phyloP scores from a whole-genome alignment of 805 yeast species.

The Nakazawaea populi region DNA sequence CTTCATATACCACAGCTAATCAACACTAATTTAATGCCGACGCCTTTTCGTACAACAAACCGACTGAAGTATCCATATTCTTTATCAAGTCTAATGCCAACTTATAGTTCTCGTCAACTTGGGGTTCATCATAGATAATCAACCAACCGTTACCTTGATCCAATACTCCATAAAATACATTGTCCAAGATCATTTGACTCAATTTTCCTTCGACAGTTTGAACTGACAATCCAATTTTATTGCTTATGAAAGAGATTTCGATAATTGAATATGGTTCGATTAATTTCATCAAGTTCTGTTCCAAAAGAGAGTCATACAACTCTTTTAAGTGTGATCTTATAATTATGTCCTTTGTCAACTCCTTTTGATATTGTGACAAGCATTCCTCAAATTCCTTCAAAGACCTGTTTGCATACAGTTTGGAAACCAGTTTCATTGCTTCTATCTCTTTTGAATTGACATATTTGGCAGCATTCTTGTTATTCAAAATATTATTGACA shows the following conservation, averaged over 20 bases:
- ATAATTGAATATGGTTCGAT: conserved; percentile 95
- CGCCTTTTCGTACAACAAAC: conserved; percentile 89
- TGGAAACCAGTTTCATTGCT: conserved; percentile 91
- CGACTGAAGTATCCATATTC: conserved; percentile 84
- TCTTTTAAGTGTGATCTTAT: conserved; percentile 90
- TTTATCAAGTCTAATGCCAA: conserved; percentile 82
- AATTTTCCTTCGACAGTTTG: conserved; percentile 91
- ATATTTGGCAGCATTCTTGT: conserved; percentile 43
- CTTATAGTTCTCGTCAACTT: conserved; percentile 82
- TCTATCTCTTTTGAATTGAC: conserved; percentile 77
- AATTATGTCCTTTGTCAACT: conserved; percentile 79
- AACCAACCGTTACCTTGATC: conserved; percentile 99
- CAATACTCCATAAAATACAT: conserved; percentile 90
- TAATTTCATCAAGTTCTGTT: conserved; percentile 88
- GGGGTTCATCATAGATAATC: conserved; percentile 83
- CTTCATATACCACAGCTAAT: not conserved
- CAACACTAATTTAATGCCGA: conserved; percentile 55
- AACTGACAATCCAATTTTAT: conserved; percentile 79
- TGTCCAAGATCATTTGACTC: conserved; percentile 94
- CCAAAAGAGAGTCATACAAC: conserved; percentile 85
- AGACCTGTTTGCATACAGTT: conserved; percentile 85
- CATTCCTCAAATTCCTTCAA: conserved; percentile 88
- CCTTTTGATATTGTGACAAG: conserved; percentile 60
- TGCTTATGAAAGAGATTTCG: conserved; percentile 85
- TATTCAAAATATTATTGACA: conserved; percentile 67